These are phyloP conservation scores for Phylloboletellus chloephorus DNA, from an alignment of 1,284 basidiomycete species.

Conservation along the genomic window DNA sequence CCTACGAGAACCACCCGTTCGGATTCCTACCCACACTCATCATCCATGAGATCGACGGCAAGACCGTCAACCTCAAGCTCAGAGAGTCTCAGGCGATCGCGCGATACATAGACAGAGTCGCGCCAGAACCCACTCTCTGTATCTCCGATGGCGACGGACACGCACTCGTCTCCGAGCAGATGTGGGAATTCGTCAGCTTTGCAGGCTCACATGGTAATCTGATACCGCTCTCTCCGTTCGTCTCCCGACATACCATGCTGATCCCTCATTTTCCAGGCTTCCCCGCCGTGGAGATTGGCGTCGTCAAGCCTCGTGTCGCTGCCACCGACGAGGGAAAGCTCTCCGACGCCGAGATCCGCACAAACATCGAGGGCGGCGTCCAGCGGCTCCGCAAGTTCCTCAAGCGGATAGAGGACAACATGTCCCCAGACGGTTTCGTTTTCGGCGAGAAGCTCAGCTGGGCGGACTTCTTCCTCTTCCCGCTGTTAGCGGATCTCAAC, in stretches of 20 bases:
- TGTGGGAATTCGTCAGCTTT: conserved; percentile 33
- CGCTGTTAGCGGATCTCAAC: conserved; percentile 28
- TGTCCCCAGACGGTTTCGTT: conserved; percentile 26
- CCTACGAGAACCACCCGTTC: conserved; percentile 29
- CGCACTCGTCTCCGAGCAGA: conserved; percentile 23
- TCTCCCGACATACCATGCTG: background rate
- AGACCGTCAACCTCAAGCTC: conserved; percentile 23
- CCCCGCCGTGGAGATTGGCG: conserved; percentile 26
- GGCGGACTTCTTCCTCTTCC: conserved; percentile 33
- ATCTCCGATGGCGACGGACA: conserved; percentile 20
- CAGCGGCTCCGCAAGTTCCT: conserved; percentile 20
- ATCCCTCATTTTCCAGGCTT: conserved; percentile 27
- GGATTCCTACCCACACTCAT: conserved; percentile 31
- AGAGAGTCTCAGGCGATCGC: conserved; percentile 28
- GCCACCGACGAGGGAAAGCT: conserved; percentile 22
- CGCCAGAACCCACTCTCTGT: conserved; percentile 24
- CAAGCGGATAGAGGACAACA: conserved; percentile 15
- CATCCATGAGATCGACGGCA: conserved; percentile 25
- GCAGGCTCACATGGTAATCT: conserved; percentile 23
- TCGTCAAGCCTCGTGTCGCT: conserved; percentile 31
- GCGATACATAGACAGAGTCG: conserved; percentile 27
- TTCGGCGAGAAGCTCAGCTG: conserved; percentile 27
- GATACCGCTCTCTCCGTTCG: background rate
- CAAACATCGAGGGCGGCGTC: conserved; percentile 18
- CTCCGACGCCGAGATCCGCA: conserved; percentile 24